Conservation (phyloP, 306 rosid species). For the Cucurbita maxima region DNA sequence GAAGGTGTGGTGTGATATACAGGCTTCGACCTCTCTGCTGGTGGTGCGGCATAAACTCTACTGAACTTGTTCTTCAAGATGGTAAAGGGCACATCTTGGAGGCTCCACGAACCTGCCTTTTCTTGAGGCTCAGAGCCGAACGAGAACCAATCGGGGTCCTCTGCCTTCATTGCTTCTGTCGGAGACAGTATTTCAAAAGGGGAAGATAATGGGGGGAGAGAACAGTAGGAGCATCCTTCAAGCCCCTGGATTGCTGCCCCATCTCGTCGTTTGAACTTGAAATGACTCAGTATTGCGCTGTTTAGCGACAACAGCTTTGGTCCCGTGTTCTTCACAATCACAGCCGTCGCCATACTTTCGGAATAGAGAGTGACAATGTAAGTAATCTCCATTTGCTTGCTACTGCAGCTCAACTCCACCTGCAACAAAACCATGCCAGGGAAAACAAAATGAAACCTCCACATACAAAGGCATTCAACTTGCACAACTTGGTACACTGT, state of each 20-base stretch:
- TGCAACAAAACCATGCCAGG: neutral
- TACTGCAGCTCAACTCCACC: conserved; percentile 38
- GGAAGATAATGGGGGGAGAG: conserved; percentile 60
- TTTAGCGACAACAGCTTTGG: conserved; percentile 38
- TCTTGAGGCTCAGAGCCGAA: conserved; percentile 38
- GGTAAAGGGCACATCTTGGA: conserved; percentile 54
- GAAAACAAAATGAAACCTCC: neutral
- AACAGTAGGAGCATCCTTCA: conserved; percentile 40
- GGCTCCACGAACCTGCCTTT: conserved; percentile 57
- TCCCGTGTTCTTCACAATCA: conserved; percentile 52
- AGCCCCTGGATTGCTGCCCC: conserved; percentile 80
- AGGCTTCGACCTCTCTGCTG: conserved; percentile 56
- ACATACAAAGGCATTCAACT: neutral
- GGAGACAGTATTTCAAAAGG: conserved; percentile 68
- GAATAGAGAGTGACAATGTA: conserved; percentile 73
- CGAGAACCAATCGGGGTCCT: conserved; percentile 42
- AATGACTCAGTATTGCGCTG: conserved; percentile 69
- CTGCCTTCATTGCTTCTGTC: conserved; percentile 46
- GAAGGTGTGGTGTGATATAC: conserved; percentile 67
- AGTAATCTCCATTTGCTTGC: conserved; percentile 41
- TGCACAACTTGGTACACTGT: neutral
- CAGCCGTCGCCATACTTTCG: conserved; percentile 82
- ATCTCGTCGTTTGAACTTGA: conserved; percentile 49
- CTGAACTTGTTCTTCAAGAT: conserved; percentile 71
- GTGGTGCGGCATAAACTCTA: conserved; percentile 80